Evolutionary conservation across 805 yeast species (phyloP), one percentile per base, ranked within the genome.

Genomic region (Candida verbasci): DNA sequence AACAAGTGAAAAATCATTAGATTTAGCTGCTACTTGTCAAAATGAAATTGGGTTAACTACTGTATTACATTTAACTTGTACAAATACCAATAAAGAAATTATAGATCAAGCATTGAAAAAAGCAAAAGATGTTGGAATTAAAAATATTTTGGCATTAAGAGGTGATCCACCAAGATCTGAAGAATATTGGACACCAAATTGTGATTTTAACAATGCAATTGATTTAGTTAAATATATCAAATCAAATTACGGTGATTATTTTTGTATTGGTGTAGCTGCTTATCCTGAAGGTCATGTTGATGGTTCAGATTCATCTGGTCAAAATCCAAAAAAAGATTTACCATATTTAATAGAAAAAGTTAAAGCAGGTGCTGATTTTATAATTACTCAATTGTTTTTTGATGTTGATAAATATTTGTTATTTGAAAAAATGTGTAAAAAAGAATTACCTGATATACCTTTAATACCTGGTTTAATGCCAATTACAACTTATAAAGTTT

Each of bases 221-320:
- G 98, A 93, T 56, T 72, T 93, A 42, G 95, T 93, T 9, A 73
- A 65, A 46, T 89, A 91, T 56, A 89, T 93, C 47, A 78, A 75
- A 47, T 46, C 68, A 37, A 57, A 76, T 32, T 70, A 89, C 54
- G 93, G 86, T 3, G 85, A 85, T 53, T 82, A 80, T 48, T 91
- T 91, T 62, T 85, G 96, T 54, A 70, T 91, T 38, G 98, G 98
- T 42, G 98, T 91, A 11, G 98, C 98, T 2, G 97, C 94, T 1
- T 91, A 91, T 58, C 96, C 98, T 7, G 98, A 91, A 56, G 98
- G 98, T 14, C 97, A 91, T 60, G 88, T 86, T 24, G 96, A 89
- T 48, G 91, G 94, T 10, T 72, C 87, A 1, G 86, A 81, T 47
- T 70, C 63, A 31, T 60, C 76, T 7, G 70, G 69, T 24, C 96